A percentile compares a stretch with the other conserved stretches of the same genome.
These are phyloP conservation scores for Parietaria judaica DNA, from an alignment of 306 rosid species.

Conservation along the genomic window DNA sequence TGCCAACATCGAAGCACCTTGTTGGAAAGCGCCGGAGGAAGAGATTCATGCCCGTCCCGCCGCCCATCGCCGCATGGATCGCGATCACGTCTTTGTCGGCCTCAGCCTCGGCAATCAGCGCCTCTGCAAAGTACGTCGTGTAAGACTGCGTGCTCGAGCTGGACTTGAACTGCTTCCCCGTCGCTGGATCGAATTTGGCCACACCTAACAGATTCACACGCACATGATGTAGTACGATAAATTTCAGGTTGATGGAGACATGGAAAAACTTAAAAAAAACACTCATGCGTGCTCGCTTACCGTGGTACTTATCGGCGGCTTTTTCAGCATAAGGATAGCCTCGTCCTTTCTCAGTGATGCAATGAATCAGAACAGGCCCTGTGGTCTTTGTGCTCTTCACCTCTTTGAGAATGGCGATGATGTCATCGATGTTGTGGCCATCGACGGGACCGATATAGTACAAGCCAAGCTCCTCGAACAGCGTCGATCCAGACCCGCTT, in stretches of 20 bases:
- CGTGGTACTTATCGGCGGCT: conserved; percentile 91
- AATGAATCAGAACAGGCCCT: conserved; percentile 90
- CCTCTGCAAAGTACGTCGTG: conserved; percentile 94
- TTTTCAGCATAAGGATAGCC: conserved; percentile 96
- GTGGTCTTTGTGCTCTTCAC: conserved; percentile 78
- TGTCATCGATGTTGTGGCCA: conserved; percentile 94
- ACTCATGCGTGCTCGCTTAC: conserved; percentile 24
- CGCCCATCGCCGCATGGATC: conserved; percentile 99
- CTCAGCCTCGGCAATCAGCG: conserved; percentile 94
- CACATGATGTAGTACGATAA: neutral
- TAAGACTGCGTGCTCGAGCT: conserved; percentile 65
- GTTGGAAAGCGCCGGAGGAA: conserved; percentile 85
- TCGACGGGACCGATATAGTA: conserved; percentile 98
- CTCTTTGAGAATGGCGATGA: conserved; percentile 74
- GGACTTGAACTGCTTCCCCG: conserved; percentile 79
- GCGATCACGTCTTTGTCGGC: conserved; percentile 69
- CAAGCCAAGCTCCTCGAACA: conserved; percentile 96
- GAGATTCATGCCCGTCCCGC: conserved; percentile 96
- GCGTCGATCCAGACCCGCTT: conserved; percentile 82
- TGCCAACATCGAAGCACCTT: conserved; percentile 94
- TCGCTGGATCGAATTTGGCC: conserved; percentile 79
- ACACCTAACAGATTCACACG: conserved; percentile 48
- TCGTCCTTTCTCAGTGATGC: conserved; percentile 87
- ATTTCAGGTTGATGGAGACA: too few species aligned
- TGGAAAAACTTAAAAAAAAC: too few species aligned